Evolutionary conservation across 2,329 filamentous ascomycete species (phyloP), one percentile per base, ranked within the genome.

Genomic region (Nemania sp.): DNA sequence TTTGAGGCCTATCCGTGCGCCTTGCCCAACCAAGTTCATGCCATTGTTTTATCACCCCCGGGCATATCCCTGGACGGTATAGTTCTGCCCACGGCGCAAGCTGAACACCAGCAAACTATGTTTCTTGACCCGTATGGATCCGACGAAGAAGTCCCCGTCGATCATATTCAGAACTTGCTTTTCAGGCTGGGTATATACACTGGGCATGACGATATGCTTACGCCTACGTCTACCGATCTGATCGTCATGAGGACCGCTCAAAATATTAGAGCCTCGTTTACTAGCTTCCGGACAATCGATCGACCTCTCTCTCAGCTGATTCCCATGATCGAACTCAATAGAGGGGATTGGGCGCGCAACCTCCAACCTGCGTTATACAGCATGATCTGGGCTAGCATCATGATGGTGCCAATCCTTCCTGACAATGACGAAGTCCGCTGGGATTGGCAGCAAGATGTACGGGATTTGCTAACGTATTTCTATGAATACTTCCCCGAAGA

Each of bases 11-110:
- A 89, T 38, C 93, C 92, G 62, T 95, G 92, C 73, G 90, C 91
- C 51, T 92, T 95, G 75, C 93, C 95, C 3, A 92, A 89, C 71
- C 94, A 98, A 77, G 93, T 97, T 15, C 91, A 97, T 76, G 92
- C 89, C 20, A 89, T 97, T 60, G 88, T 98, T 13, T 84, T 87
- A 58, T 87, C 92, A 5, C 85, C 86, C 0, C 77, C 82, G 0
- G 88, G 88, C 2, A 79, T 87, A 73, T 88, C 89, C 35, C 80
- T 94, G 57, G 87, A 93, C 76, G 88, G 82, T 22, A 72, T 73
- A 13, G 74, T 73, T 27, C 66, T 81, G 6, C 73, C 78, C 7
- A 74, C 77, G 13, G 78, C 84, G 0, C 79, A 84, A 55, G 81
- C 82, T 27, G 73, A 78, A 15, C 72, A 75, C 67, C 79, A 79